Conservation (phyloP, 75 land plant genomes). For the Pinus taeda region DNA sequence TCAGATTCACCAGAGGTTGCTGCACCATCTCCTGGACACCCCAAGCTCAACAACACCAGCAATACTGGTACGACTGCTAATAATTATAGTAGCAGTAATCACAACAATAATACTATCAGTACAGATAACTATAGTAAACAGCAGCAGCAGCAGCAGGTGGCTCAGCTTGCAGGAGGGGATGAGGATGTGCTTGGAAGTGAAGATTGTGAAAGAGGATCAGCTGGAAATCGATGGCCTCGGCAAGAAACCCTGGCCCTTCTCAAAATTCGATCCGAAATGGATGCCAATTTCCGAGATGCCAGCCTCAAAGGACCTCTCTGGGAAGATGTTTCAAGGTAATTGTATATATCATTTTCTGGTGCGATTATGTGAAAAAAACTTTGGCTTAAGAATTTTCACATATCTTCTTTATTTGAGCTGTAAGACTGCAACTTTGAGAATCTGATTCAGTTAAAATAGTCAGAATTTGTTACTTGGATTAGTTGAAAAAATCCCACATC, state of each 20-base stretch:
- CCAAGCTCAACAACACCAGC: constrained; percentile 12
- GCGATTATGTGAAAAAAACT: not conserved
- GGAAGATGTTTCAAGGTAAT: constrained; percentile 29
- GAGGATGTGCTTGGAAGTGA: constrained; percentile 5
- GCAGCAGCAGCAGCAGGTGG: not conserved
- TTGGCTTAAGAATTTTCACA: not conserved
- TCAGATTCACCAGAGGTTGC: constrained; percentile 7
- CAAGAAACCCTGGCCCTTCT: constrained; percentile 22
- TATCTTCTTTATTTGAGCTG: not conserved
- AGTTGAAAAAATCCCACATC: no score
- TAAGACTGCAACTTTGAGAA: not conserved
- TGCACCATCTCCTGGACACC: not conserved
- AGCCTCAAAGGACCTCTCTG: constrained; percentile 27
- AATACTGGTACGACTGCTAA: not conserved
- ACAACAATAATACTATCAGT: not conserved
- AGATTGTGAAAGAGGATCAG: constrained; percentile 13
- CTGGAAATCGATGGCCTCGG: constrained; percentile 20
- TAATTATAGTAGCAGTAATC: not conserved
- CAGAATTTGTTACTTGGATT: not conserved
- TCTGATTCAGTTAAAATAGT: not conserved
- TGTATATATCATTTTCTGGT: not conserved
- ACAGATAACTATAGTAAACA: not conserved
- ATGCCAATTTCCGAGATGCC: constrained; percentile 20
- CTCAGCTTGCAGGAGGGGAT: not conserved
- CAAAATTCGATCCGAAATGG: constrained; percentile 29